phyloP scores from a whole-genome alignment of 1,284 basidiomycete species.

The Melampsora americana region DNA sequence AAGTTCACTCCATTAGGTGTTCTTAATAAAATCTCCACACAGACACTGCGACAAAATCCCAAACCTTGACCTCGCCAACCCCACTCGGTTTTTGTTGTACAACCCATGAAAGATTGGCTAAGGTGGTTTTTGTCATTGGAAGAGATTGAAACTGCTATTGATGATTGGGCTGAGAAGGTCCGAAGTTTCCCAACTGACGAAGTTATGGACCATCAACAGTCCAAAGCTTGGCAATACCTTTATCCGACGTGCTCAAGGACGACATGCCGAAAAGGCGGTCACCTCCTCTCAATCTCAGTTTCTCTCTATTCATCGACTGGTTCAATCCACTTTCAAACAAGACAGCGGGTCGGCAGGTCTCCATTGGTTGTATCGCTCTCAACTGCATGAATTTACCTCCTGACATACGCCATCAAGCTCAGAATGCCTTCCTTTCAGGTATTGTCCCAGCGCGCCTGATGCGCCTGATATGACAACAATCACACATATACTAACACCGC shows the following conservation, averaged over 20 bases:
- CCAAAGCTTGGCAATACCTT: neutral
- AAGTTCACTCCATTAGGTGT: neutral
- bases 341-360: neutral
- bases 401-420: neutral
- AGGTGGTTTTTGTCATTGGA: neutral
- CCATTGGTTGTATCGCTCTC: neutral
- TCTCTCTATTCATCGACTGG: constrained; percentile 7
- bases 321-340: neutral
- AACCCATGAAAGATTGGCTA: neutral
- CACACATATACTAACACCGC: neutral
- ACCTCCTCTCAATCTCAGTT: neutral
- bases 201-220: neutral
- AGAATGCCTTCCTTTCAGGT: constrained; percentile 10
- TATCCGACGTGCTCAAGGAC: neutral
- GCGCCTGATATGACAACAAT: neutral
- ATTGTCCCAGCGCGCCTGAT: neutral
- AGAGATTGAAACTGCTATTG: neutral
- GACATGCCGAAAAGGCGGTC: neutral
- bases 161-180: neutral
- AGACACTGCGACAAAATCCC: neutral
- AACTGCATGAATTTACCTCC: constrained; percentile 8
- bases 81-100: neutral
- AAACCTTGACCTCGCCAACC: neutral
- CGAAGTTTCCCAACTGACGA: neutral
- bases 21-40: neutral